Conservation (phyloP, 2,329 filamentous ascomycete genomes). For the Trichoderma asperellum region DNA sequence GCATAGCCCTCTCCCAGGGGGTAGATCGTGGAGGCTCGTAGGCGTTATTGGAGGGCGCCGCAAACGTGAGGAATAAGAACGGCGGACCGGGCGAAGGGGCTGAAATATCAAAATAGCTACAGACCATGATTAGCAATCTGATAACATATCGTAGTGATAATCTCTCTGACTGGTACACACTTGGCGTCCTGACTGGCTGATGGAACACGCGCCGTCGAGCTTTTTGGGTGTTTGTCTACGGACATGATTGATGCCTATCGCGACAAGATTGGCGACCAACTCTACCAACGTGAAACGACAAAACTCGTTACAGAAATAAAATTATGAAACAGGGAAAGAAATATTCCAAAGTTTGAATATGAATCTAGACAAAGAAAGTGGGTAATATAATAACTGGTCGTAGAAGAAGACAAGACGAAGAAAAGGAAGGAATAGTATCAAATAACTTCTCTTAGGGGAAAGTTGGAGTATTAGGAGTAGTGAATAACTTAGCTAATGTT, state of each 20-base stretch:
- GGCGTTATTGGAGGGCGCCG: constrained; percentile 19
- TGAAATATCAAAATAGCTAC: constrained; percentile 43
- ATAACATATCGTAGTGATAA: background rate
- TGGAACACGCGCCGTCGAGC: constrained; percentile 5
- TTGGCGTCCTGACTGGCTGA: constrained; percentile 33
- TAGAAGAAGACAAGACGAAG: background rate
- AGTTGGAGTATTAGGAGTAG: background rate
- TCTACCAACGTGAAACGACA: background rate
- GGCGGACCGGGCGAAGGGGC: constrained; percentile 30
- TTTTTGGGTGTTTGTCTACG: constrained; percentile 19
- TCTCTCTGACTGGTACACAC: constrained; percentile 30
- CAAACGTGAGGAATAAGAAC: constrained; percentile 31
- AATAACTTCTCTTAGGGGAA: background rate
- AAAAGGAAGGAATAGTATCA: background rate
- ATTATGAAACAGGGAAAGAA: background rate
- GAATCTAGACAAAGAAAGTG: background rate
- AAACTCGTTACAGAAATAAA: background rate
- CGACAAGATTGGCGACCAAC: background rate
- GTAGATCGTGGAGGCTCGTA: constrained; percentile 7
- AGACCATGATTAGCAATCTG: constrained; percentile 12
- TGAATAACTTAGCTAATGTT: background rate
- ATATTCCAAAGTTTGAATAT: background rate
- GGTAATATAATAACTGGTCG: too few species aligned
- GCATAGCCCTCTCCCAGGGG: constrained; percentile 26
- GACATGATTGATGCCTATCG: constrained; percentile 32